Percentiles rank a stretch among this genome's conserved stretches.
Evolutionary conservation across 352 stramenopile species (phyloP).

Genomic region (Discostella stelligera): DNA sequence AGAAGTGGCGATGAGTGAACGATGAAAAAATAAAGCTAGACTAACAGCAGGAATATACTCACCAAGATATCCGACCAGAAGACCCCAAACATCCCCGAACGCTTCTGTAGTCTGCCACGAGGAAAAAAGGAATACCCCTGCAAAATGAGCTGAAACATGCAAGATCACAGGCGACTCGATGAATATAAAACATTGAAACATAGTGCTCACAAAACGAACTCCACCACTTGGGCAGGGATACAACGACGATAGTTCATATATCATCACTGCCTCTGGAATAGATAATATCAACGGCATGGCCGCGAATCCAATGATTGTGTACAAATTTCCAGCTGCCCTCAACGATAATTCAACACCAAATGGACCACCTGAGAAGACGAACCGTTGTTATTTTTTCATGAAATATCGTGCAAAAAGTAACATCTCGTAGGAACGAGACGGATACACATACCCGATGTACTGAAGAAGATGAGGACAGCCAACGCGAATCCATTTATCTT

Average conservation of each 20-base stretch:
- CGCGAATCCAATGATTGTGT: slow-evolving; percentile 84
- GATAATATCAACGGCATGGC: slow-evolving; percentile 86
- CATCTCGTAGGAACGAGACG: too few species aligned
- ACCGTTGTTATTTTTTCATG: too few species aligned
- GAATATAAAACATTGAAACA: neutral
- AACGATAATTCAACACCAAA: slow-evolving; percentile 89
- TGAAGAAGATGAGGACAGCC: too few species aligned
- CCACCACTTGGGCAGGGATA: slow-evolving; percentile 87
- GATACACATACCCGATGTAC: too few species aligned
- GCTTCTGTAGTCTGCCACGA: slow-evolving; percentile 67
- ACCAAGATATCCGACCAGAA: slow-evolving; percentile 49
- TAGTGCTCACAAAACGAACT: slow-evolving; percentile 83
- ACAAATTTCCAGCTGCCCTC: slow-evolving; percentile 83
- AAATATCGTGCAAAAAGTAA: too few species aligned
- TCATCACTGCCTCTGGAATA: slow-evolving; percentile 87
- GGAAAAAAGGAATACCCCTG: neutral
- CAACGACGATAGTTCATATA: slow-evolving; percentile 84
- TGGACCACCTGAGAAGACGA: slow-evolving; percentile 82
- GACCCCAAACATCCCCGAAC: slow-evolving; percentile 72
- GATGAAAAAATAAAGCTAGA: too few species aligned
- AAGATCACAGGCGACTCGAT: neutral
- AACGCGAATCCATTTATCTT: too few species aligned
- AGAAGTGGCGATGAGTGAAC: too few species aligned
- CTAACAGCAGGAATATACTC: neutral
- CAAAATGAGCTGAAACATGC: neutral